These are phyloP conservation scores for Dactylis glomerata DNA, from an alignment of 176 grass and related monocot species.

Conservation along the genomic window DNA sequence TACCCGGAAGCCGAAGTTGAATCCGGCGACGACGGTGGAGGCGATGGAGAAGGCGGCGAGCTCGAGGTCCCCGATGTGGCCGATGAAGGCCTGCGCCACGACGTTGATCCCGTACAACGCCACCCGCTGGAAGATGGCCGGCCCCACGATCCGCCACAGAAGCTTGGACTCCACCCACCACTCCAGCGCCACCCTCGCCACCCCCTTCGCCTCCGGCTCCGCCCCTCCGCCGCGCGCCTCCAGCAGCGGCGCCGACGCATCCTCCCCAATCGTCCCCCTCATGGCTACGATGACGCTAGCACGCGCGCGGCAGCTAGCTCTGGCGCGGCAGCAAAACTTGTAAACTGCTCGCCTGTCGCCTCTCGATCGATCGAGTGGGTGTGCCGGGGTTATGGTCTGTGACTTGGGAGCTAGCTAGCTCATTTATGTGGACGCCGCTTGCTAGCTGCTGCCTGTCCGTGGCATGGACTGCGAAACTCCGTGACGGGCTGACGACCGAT, in stretches of 20 bases:
- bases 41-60: conserved; percentile 58
- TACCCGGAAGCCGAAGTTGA: conserved; percentile 62
- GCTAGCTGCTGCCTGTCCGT: too few species aligned
- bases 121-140: conserved; percentile 52
- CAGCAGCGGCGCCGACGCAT: conserved; percentile 33
- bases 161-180: conserved; percentile 10
- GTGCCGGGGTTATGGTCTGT: too few species aligned
- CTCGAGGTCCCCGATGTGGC: conserved; percentile 14
- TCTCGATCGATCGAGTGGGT: too few species aligned
- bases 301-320: too few species aligned
- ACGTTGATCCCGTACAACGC: conserved; percentile 35
- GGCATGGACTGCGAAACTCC: too few species aligned
- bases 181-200: conserved; percentile 2
- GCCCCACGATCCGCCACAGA: conserved; percentile 48
- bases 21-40: conserved; percentile 36
- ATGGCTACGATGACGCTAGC: too few species aligned
- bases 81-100: conserved; percentile 51
- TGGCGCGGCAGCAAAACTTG: too few species aligned
- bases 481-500: too few species aligned
- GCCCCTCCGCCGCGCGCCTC: background rate
- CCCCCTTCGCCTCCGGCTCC: background rate
- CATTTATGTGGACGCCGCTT: too few species aligned
- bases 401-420: too few species aligned
- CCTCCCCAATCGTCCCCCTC: background rate
- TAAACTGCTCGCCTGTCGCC: too few species aligned